Percentiles rank a stretch among this genome's conserved stretches.
phyloP scores from a whole-genome alignment of 2,329 filamentous ascomycete species.

The Fusarium begoniae region DNA sequence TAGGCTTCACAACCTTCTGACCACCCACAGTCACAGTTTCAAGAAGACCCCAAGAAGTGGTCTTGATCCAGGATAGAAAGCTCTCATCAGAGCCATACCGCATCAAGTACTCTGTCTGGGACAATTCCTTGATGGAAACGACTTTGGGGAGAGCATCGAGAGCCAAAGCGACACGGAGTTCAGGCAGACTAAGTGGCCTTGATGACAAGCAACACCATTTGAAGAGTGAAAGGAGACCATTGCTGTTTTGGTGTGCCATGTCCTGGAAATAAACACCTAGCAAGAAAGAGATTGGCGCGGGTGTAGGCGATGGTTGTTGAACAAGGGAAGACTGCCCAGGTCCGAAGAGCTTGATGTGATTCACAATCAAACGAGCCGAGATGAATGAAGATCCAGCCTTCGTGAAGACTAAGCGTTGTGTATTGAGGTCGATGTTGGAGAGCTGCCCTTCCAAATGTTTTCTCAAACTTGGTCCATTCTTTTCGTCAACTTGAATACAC shows the following conservation, averaged over 20 bases:
- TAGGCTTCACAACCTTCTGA: neutral
- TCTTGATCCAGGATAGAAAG: constrained; percentile 2
- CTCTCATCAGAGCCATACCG: neutral
- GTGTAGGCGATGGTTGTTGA: neutral
- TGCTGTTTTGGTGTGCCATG: neutral
- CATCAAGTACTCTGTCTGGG: neutral
- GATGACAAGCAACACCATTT: neutral
- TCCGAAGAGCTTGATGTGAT: neutral
- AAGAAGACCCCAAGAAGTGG: neutral
- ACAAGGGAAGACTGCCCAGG: neutral
- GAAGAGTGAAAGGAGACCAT: neutral
- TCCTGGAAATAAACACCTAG: neutral
- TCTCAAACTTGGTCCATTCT: neutral
- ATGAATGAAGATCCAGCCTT: neutral
- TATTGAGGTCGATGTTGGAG: neutral
- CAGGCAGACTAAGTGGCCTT: neutral
- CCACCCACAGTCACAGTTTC: neutral
- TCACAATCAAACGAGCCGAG: neutral
- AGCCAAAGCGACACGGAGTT: neutral
- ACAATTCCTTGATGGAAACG: neutral
- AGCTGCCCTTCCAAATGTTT: neutral
- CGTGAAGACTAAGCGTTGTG: neutral
- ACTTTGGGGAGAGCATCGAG: neutral
- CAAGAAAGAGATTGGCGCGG: neutral
- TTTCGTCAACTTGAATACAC: neutral